Percentiles rank a stretch among this genome's conserved stretches.
Conservation (phyloP, 108 stramenopile genomes). For the Skeletonema costatum region DNA sequence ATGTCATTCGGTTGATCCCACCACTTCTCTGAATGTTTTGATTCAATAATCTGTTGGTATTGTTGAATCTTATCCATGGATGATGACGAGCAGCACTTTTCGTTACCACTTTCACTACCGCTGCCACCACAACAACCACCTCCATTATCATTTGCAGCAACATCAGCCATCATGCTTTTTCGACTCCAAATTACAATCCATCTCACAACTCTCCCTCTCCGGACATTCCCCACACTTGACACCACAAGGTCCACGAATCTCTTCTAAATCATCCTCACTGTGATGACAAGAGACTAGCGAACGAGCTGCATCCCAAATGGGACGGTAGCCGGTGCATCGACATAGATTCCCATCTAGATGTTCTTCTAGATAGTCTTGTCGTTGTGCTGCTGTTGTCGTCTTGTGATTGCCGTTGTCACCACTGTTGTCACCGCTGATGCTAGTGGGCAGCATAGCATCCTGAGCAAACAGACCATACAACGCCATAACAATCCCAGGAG, state of each 20-base stretch:
- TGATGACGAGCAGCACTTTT: constrained; percentile 44
- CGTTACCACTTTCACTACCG: no score
- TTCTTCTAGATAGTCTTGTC: constrained; percentile 93
- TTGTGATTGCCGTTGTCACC: neutral
- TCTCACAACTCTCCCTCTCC: constrained; percentile 65
- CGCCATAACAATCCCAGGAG: constrained; percentile 94
- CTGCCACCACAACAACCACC: constrained; percentile 9
- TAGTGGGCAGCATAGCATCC: neutral
- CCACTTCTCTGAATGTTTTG: constrained; percentile 50
- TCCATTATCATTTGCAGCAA: neutral
- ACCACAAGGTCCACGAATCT: constrained; percentile 73
- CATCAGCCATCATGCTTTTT: neutral
- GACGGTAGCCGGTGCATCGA: constrained; percentile 95
- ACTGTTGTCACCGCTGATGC: neutral
- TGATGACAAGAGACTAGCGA: constrained; percentile 27
- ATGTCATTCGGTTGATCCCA: constrained; percentile 64
- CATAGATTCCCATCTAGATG: constrained; percentile 96
- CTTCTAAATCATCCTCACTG: constrained; percentile 5
- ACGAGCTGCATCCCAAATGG: constrained; percentile 95
- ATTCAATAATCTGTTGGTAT: constrained; percentile 46
- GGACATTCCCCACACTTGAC: constrained; percentile 77
- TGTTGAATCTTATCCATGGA: constrained; percentile 55
- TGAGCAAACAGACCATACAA: constrained; percentile 83
- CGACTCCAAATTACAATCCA: constrained; percentile 72
- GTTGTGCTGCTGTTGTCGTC: constrained; percentile 15